These are phyloP conservation scores for Biscogniauxia mediterranea DNA, from an alignment of 2,329 filamentous ascomycete species.

Conservation along the genomic window DNA sequence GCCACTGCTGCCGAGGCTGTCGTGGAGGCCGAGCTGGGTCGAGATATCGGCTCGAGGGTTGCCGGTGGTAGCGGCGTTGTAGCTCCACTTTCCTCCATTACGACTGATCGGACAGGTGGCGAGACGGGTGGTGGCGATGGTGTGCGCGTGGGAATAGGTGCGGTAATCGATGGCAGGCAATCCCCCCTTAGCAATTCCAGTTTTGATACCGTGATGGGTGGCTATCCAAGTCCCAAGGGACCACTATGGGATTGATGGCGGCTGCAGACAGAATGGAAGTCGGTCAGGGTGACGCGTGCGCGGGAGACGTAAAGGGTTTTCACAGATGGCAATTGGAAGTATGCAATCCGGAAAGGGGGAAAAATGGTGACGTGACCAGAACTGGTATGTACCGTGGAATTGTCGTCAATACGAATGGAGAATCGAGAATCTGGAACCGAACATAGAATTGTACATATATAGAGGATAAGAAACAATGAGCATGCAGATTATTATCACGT, in stretches of 20 bases:
- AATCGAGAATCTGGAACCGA: neutral
- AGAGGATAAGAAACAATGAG: neutral
- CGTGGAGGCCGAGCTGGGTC: slow-evolving; percentile 49
- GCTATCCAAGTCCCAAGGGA: slow-evolving; percentile 20
- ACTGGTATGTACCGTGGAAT: neutral
- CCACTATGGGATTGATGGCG: slow-evolving; percentile 12
- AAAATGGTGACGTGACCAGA: neutral
- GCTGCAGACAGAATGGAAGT: neutral
- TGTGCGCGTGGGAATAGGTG: slow-evolving; percentile 20
- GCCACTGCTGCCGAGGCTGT: slow-evolving; percentile 41
- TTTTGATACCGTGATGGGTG: slow-evolving; percentile 23
- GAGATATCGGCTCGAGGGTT: slow-evolving; percentile 47
- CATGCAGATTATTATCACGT: neutral
- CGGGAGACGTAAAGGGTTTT: neutral
- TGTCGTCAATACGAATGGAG: neutral
- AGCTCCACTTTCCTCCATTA: slow-evolving; percentile 46
- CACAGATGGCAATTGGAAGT: neutral
- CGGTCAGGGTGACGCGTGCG: neutral
- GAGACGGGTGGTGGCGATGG: slow-evolving; percentile 18
- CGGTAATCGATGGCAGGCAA: slow-evolving; percentile 22
- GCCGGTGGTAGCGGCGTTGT: slow-evolving; percentile 39
- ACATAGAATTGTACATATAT: neutral
- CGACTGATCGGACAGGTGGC: slow-evolving; percentile 28
- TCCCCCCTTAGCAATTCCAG: slow-evolving; percentile 20
- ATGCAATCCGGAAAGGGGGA: neutral